Evolutionary conservation across 345 rosid species (phyloP), one percentile per base, ranked within the genome.

Genomic region (Brassica carinata): DNA sequence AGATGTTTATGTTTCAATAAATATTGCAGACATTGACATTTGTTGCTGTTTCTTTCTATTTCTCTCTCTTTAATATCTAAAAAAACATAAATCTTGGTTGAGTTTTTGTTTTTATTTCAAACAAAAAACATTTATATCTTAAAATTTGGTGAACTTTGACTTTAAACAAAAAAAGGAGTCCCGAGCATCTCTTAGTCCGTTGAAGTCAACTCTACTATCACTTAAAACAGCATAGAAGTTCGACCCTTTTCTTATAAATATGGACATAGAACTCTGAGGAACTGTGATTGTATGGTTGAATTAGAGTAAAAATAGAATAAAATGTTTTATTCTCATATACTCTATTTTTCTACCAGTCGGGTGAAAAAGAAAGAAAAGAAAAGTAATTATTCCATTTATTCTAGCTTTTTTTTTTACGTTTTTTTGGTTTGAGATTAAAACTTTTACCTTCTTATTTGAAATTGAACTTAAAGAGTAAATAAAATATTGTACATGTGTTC

Each of bases 1-100:
- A 73, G 55, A 0, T 81, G 57, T 45, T 64, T 81, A 68, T 76
- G n/a, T 65, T 71, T 65, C 64, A 81, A 81, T 81, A 75, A 76
- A 18, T 38, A 31, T 4, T 8, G 19, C n/a, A 40, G 38, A 76
- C 77, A 45, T 45, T 45, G 55, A 45, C 55, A 81, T 40, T 81
- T 57, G 57, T 64, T 71, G 69, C 27, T 64, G 73, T 67, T 71
- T 64, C 7, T 7, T 19, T 43, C 4, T 58, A 23, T 36, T 27
- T 18, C 9, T 18, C 4, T 73, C 51, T 45, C 15, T 59, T 59
- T 19, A 62, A n/a, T 53, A n/a, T 55, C 26, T 23, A 23, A 23
- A 23, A 23, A 23, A 23, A 23, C 26, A 8, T 53, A 14, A 38
- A 61, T 14, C 55, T 72, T 72, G 3, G 55, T 62, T 57, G 5